A percentile compares a stretch with the other conserved stretches of the same genome.
Evolutionary conservation across 345 rosid genomes (phyloP).

Genomic region (Psidium friedrichsthalianum): DNA sequence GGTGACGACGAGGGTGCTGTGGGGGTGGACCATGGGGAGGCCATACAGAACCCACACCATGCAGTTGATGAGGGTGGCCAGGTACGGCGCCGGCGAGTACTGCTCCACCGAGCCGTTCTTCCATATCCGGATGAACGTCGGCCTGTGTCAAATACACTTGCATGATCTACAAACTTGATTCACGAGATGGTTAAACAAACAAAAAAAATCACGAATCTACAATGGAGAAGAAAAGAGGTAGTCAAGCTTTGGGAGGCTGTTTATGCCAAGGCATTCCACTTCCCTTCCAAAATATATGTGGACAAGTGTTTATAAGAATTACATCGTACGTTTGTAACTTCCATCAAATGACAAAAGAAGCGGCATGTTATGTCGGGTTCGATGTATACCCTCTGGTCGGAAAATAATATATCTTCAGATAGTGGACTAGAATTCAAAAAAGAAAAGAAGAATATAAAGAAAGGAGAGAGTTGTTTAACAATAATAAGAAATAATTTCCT

Average conservation of each 20-base stretch:
- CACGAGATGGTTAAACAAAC: neutral
- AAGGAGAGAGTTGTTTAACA: neutral
- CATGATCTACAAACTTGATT: neutral
- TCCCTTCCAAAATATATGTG: neutral
- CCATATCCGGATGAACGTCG: constrained; percentile 63
- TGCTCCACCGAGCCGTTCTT: constrained; percentile 70
- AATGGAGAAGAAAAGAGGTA: neutral
- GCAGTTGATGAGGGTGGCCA: constrained; percentile 76
- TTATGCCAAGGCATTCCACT: neutral
- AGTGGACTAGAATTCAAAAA: neutral
- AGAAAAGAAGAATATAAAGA: neutral
- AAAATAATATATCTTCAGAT: neutral
- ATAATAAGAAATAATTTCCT: too few relatives aligned
- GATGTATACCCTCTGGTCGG: neutral
- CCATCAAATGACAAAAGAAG: neutral
- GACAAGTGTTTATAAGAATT: neutral
- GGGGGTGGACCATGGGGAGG: constrained; percentile 58
- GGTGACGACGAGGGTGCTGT: constrained; percentile 59
- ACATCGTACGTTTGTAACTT: neutral
- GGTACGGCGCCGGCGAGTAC: constrained; percentile 63
- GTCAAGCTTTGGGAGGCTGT: neutral
- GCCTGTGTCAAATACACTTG: constrained; percentile 24
- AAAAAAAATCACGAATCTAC: neutral
- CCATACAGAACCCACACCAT: constrained; percentile 80
- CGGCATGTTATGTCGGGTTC: neutral